Base-by-base conservation (phyloP, 495 filamentous ascomycete genomes). In the Elaphomyces granulatus region DNA sequence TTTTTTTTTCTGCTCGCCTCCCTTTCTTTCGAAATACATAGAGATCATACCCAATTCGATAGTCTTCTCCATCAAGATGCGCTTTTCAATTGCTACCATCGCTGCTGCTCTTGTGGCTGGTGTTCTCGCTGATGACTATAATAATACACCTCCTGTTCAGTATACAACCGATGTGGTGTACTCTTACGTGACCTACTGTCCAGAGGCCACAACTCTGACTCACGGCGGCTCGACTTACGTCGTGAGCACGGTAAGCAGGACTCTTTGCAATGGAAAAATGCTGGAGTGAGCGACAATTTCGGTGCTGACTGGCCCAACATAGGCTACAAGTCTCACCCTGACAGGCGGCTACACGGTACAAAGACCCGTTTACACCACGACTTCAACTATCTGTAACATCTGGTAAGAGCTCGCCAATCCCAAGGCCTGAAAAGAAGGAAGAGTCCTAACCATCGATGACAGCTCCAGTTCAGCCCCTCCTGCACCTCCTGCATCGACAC, bases 101-200 rank as follows among this genome's bases (percentile, higher is more conserved):
- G 75, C 73, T 53, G 64, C 70, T 50, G 70, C 72, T 49, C 67
- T 56, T 44, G 60, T 58, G 55, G 72, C 68, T 28, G 49, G 49
- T 46, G 48, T 63, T 55, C 47, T 61, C 63, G 44, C 54, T 48
- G 64, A 59, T 34, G 60, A n/a, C n/a, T n/a, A n/a, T n/a, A n/a
- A n/a, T n/a, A n/a, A n/a, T n/a, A n/a, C n/a, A n/a, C n/a, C n/a
- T n/a, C 23, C 23, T 6, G 12, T 28, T 12, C 6, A 6, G 23
- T 28, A 28, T 28, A 73, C 72, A 64, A 93, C 83, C 45, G 79
- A 88, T 68, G 66, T 81, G 37, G 74, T 87, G 51, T 85, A 80
- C 38, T 66, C 73, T 34, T 80, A 78, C 71, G 82, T 78, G 68
- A 93, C 86, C 56, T 86, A 70, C 78, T 93, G 87, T 81, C 81